phyloP scores from a whole-genome alignment of 768 basidiomycete species.

The Naganishia kalamii region DNA sequence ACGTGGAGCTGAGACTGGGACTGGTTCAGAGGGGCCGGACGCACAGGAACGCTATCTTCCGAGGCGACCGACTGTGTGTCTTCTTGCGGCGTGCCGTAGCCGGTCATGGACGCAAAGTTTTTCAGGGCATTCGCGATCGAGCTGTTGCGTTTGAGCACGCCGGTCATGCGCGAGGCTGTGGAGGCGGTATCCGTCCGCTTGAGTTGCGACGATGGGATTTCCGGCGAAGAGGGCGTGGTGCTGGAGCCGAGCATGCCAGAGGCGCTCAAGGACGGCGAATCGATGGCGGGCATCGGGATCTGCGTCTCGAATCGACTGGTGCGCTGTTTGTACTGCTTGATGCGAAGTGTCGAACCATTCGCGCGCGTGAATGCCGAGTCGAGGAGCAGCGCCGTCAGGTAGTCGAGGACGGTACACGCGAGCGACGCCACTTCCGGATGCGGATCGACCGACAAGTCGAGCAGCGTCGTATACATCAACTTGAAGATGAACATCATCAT shows the following conservation, averaged over 20 bases:
- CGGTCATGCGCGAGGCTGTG: slow-evolving; percentile 9
- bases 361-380: slow-evolving; percentile 80
- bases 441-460: slow-evolving; percentile 87
- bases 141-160: slow-evolving; percentile 35
- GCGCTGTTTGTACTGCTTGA: slow-evolving; percentile 22
- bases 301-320: slow-evolving; percentile 19
- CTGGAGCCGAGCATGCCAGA: background rate
- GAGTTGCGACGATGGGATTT: slow-evolving; percentile 19
- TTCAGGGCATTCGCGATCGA: slow-evolving; percentile 41
- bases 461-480: slow-evolving; percentile 77
- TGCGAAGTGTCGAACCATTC: slow-evolving; percentile 58
- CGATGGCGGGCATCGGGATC: slow-evolving; percentile 20
- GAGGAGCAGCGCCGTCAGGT: slow-evolving; percentile 78
- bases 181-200: slow-evolving; percentile 36
- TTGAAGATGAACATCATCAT: slow-evolving; percentile 86
- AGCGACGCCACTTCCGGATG: slow-evolving; percentile 86
- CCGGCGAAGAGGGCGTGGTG: background rate
- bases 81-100: slow-evolving; percentile 25
- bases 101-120: slow-evolving; percentile 42
- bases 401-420: slow-evolving; percentile 86
- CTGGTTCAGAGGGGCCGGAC: background rate
- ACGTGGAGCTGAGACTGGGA: slow-evolving; percentile 17
- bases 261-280: slow-evolving; percentile 23
- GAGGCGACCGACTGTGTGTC: slow-evolving; percentile 12
- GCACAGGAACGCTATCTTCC: slow-evolving; percentile 2